Evolutionary conservation across 306 rosid genomes (phyloP), one percentile per base, ranked within the genome.

Genomic region (Aeschynomene evenia): DNA sequence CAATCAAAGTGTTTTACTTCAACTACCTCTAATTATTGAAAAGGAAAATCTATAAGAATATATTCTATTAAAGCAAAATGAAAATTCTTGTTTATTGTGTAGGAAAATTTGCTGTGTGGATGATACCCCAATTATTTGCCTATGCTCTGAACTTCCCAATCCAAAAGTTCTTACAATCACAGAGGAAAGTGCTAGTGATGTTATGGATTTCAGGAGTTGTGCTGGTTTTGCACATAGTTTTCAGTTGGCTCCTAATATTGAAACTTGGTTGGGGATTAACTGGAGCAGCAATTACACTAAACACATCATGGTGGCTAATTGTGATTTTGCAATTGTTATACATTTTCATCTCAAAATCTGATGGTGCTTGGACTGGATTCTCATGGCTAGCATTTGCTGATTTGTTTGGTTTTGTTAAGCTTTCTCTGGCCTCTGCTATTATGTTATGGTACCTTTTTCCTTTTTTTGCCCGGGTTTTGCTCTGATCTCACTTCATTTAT

Each of bases 321-420:
- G 75, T 85, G 49, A 72, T 85, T 63, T 55, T 0, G 4, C 88
- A 87, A 57, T 18, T 79, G 19, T 2, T 63, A 21, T 90, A 90
- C 82, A 80, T 90, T 73, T 77, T 78, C 79, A 76, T 84, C 56
- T 84, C 94, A 2, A 85, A 77, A 28, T 90, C 91, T 9, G 94
- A 90, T n/a, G 96, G 94, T 46, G 94, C 96, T 50, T 87, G 94
- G 96, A 79, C 34, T 63, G 96, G 96, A 42, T 90, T 90, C 80
- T 36, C 88, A 15, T 82, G 86, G 91, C 85, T 84, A 19, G 94
- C 96, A 16, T 90, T 90, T 73, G 18, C 72, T 0, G 88, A 87
- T 78, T 77, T 90, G 77, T 87, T 13, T 65, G 80, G 77, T 22
- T 87, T 90, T 63, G 80, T 90, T 1, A 90, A 72, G 82, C 96